Evolutionary conservation across 129 eudicot species (phyloP), one percentile per base, ranked within the genome.

Genomic region (Daucus carota): DNA sequence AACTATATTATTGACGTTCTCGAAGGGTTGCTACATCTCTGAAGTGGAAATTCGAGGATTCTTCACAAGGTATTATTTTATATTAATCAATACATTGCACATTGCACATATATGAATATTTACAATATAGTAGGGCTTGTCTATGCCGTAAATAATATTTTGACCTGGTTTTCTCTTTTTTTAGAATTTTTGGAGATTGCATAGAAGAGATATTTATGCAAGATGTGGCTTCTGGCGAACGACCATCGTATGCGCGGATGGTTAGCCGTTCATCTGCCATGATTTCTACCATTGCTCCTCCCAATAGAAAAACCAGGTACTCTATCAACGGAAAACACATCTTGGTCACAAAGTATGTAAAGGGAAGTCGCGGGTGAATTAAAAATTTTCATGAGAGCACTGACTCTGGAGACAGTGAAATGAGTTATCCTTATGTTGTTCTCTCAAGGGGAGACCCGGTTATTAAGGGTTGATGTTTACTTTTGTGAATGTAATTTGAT

Each of bases 1-100:
- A 26, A 81, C 86, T 5, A 65, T 84, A 8, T 84, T 87, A n/a
- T 72, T 87, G 54, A 87, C 90, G 13, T 87, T 84, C 48, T 87
- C 90, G 1, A 79, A 82, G 52, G 88, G 86, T 11, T 74, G 81
- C 47, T 85, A 85, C 0, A 80, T 84, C 7, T 15, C 82, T 6
- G 84, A 84, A 76, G 12, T 8, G 4, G 86, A 87, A 76, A 77
- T 87, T 22, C 74, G 71, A 70, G 80, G 84, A 38, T 81, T 69
- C 50, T 87, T 87, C 79, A 84, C 84, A 5, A 41, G 83, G 80
- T 76, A 70, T 62, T 28, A 20, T 1, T 46, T 0, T 8, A n/a
- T 11, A 50, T 6, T 50, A 6, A 7, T 6, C 6, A 0, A 22
- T 11, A 50, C 22, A 26, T 14, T n/a, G n/a, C n/a, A n/a, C n/a